Evolutionary conservation across 106 monocot genomes (phyloP), one percentile per base, ranked within the genome.

Genomic region (Allium fistulosum): DNA sequence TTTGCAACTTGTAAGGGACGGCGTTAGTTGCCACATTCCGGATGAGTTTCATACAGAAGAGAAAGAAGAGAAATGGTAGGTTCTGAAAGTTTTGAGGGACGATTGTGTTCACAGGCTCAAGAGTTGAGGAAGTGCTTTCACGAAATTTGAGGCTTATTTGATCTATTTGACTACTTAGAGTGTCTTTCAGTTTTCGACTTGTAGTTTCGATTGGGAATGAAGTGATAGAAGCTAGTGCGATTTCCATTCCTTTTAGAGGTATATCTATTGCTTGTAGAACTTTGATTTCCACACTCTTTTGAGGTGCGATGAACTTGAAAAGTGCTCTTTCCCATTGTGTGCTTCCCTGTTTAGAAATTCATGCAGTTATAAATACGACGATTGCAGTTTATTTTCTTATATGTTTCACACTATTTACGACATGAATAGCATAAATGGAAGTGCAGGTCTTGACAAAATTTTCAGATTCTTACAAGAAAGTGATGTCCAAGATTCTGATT

Each of bases 11-110:
- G 37, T 37, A 37, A 14, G 22, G 46, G 26, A 26, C 5, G 15
- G 27, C 22, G 13, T 26, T 12, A 14, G 61, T 16, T 59, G 18
- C 60, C 27, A 18, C 26, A 17, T 72, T 58, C 6, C 58, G 37
- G 53, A 89, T 76, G 48, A 80, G 71, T 45, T 64, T 72, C 71
- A 89, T 69, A 76, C 82, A 85, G 67, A 89, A 85, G 46, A 85
- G 65, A 77, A 89, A 89, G 82, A 89, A 80, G 64, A 77, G 71
- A 22, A 68, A 15, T 27, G 88, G 69, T n/a, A 85, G 72, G n/a
- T 75, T 63, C 49, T 82, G 17, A 9, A 22, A 62, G 45, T 58
- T 51, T 64, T 53, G 65, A 10, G 69, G 63, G 17, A 56, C 7
- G 6, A 15, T 11, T 15, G 46, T 7, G 9, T 61, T 13, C 0